phyloP scores from a whole-genome alignment of 148 eudicot genomes.

The Rhododendron kiyosumense region DNA sequence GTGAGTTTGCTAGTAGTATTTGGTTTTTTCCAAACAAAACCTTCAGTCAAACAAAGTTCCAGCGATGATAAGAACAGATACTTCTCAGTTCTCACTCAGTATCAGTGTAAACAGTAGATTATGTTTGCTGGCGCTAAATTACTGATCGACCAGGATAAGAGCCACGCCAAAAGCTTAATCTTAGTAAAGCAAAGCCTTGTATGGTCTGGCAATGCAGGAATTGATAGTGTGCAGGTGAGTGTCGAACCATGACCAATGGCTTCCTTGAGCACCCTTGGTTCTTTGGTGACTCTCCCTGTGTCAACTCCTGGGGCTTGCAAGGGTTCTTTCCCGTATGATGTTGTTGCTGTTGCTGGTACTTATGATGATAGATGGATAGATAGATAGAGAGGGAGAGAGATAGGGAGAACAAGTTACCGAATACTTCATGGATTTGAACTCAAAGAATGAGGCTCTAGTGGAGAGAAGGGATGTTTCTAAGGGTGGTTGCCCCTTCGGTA shows the following conservation, averaged over 20 bases:
- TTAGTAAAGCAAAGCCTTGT: not conserved
- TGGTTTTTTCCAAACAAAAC: not conserved
- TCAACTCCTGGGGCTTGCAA: not conserved
- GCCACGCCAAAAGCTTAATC: too few species aligned
- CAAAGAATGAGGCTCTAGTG: not conserved
- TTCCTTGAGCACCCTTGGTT: not conserved
- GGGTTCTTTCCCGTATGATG: not conserved
- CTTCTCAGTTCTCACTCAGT: not conserved
- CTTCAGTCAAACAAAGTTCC: not conserved
- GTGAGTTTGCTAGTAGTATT: not conserved
- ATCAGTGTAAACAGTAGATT: not conserved
- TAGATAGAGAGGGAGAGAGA: not conserved
- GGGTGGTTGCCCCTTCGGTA: conserved; percentile 3
- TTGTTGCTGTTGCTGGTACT: not conserved
- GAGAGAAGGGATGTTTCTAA: conserved; percentile 3
- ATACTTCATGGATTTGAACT: not conserved
- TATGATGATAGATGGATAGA: too few species aligned
- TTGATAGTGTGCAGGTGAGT: not conserved
- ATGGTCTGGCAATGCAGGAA: not conserved
- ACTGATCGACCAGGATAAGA: too few species aligned
- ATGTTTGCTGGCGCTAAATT: not conserved
- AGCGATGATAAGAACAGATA: not conserved
- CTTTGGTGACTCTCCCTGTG: not conserved
- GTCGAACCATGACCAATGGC: not conserved
- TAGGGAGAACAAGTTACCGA: not conserved